Conservation (phyloP, 208 protist species). For the Angomonas ambiguus region DNA sequence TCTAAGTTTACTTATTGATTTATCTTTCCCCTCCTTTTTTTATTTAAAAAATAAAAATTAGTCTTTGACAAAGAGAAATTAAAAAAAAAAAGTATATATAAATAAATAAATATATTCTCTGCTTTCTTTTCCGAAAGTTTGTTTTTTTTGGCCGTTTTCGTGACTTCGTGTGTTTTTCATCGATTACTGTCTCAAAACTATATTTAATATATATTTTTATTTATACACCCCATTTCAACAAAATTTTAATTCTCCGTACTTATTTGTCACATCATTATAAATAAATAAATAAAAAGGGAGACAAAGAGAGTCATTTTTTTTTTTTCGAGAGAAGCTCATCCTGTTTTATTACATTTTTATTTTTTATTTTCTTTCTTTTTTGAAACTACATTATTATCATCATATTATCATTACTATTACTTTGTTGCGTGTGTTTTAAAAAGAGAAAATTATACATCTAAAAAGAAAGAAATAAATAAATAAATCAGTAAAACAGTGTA, state of each 20-base stretch:
- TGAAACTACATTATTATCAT: not conserved
- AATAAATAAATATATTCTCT: not conserved
- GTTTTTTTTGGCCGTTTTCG: not conserved
- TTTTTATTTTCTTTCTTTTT: constrained; percentile 1
- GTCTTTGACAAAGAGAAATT: not conserved
- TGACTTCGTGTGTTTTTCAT: constrained; percentile 14
- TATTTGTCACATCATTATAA: not conserved
- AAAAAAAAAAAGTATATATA: constrained; percentile 7
- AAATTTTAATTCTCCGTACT: not conserved
- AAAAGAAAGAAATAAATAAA: constrained; percentile 7
- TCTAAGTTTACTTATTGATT: not conserved
- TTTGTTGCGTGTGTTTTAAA: not conserved
- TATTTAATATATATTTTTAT: not conserved
- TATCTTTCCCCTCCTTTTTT: constrained; percentile 4
- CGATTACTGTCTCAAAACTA: not conserved
- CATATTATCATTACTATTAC: not conserved
- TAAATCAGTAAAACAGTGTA: not conserved
- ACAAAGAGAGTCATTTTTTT: too few species aligned
- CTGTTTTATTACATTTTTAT: constrained; percentile 16
- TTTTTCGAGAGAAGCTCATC: constrained; percentile 2
- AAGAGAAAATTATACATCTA: constrained; percentile 2
- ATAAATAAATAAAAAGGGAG: constrained; percentile 11
- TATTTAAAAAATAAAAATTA: constrained; percentile 8
- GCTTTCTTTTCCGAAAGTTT: not conserved
- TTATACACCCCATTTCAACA: not conserved